A percentile compares a stretch with the other conserved stretches of the same genome.
Evolutionary conservation across 2,329 filamentous ascomycete species (phyloP).

Genomic region (Penicillium oxalicum): DNA sequence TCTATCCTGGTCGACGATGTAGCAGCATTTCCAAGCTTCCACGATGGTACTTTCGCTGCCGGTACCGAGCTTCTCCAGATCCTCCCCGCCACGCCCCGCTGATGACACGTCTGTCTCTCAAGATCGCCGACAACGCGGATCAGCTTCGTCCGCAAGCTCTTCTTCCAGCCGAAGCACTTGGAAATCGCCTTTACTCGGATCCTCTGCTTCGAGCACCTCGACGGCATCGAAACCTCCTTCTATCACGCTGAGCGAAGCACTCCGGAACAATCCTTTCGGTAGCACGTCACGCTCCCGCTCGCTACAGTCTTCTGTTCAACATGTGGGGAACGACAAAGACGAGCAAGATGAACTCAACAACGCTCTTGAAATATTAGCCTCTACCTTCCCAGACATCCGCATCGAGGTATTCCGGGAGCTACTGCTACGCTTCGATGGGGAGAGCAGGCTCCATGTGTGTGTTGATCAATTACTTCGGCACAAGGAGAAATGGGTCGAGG

Average conservation of each 20-base stretch:
- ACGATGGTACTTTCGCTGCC: slow-evolving; percentile 37
- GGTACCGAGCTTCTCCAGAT: slow-evolving; percentile 32
- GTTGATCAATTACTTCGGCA: slow-evolving; percentile 44
- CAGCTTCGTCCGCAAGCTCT: slow-evolving; percentile 11
- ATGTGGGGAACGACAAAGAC: slow-evolving; percentile 27
- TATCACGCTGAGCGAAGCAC: slow-evolving; percentile 38
- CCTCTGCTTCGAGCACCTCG: slow-evolving; percentile 2
- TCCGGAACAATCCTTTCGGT: slow-evolving; percentile 42
- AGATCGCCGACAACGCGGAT: slow-evolving; percentile 12
- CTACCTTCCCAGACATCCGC: slow-evolving; percentile 43
- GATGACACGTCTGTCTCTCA: slow-evolving; percentile 16
- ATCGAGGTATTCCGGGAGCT: slow-evolving; percentile 46
- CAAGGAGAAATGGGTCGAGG: slow-evolving; percentile 44
- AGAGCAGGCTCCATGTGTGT: slow-evolving; percentile 43
- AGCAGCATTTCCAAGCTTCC: slow-evolving; percentile 17
- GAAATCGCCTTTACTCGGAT: slow-evolving; percentile 9
- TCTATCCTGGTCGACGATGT: slow-evolving; percentile 27
- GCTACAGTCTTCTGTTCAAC: slow-evolving; percentile 10
- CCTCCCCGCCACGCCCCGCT: slow-evolving; percentile 26
- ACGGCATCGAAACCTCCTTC: slow-evolving; percentile 22
- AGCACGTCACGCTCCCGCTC: slow-evolving; percentile 27
- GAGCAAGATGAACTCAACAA: slow-evolving; percentile 39
- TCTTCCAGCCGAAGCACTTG: slow-evolving; percentile 12
- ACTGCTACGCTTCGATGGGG: slow-evolving; percentile 41
- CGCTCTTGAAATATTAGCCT: slow-evolving; percentile 36